Evolutionary conservation across 441 rosid genomes (phyloP).

Genomic region (Pelargonium myrrhifolium): DNA sequence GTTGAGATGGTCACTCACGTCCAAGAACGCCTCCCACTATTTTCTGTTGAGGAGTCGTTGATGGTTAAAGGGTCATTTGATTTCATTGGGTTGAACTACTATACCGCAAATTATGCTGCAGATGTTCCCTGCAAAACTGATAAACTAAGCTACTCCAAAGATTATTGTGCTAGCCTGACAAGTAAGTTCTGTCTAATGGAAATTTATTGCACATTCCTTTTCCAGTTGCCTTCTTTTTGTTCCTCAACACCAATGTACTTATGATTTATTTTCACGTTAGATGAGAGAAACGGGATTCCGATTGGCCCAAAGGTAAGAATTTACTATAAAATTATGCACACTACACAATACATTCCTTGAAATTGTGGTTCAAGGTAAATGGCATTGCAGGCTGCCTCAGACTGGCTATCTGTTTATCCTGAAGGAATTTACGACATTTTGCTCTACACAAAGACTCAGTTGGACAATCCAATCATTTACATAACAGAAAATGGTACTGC

Average conservation of each 20-base stretch:
- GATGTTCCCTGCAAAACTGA: conserved; percentile 6
- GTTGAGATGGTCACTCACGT: conserved; percentile 23
- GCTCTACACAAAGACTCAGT: conserved; percentile 26
- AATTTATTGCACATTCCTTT: background rate
- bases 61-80: conserved; percentile 37
- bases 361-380: background rate
- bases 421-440: conserved; percentile 35
- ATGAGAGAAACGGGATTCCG: conserved; percentile 27
- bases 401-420: conserved; percentile 40
- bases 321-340: background rate
- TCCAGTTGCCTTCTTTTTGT: background rate
- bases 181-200: conserved; percentile 21
- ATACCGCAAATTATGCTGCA: conserved; percentile 31
- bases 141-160: conserved; percentile 28
- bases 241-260: background rate
- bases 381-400: conserved; percentile 29
- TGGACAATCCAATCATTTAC: conserved; percentile 5
- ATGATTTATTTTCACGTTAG: conserved; percentile 14
- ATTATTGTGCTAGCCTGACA: conserved; percentile 20
- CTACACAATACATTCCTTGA: background rate
- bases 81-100: conserved; percentile 47
- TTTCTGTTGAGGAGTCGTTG: conserved; percentile 25
- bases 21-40: conserved; percentile 34
- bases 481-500: conserved; percentile 13
- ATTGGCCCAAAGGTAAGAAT: conserved; percentile 28